phyloP scores from a whole-genome alignment of 148 eudicot genomes.

The Rhododendron williamsianum region DNA sequence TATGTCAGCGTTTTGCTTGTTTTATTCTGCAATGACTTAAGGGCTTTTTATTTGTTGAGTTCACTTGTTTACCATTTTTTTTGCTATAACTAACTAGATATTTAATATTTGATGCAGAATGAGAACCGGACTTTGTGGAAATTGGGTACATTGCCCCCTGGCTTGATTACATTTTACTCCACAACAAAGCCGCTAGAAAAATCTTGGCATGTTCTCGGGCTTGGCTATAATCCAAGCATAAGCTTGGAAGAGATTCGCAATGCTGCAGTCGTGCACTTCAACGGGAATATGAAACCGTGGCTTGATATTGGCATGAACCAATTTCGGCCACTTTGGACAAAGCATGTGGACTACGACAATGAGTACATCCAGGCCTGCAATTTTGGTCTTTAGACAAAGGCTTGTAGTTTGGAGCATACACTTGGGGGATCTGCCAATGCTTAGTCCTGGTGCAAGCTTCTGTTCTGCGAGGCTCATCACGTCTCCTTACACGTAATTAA shows the following conservation, averaged over 20 bases:
- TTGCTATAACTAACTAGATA: neutral
- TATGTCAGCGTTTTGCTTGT: neutral
- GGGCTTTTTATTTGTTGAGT: neutral
- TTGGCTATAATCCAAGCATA: slow-evolving; percentile 88
- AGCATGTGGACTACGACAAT: slow-evolving; percentile 80
- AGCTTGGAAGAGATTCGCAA: slow-evolving; percentile 75
- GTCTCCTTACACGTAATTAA: slow-evolving; percentile 27
- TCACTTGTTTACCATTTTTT: neutral
- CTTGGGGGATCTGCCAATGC: slow-evolving; percentile 23
- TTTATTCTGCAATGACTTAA: neutral
- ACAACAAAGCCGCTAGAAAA: slow-evolving; percentile 92
- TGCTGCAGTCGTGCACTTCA: slow-evolving; percentile 93
- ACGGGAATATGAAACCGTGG: slow-evolving; percentile 95
- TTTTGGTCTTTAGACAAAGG: slow-evolving; percentile 47
- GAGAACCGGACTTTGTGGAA: slow-evolving; percentile 91
- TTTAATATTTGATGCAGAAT: slow-evolving; percentile 48
- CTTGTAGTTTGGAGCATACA: slow-evolving; percentile 6
- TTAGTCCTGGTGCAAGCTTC: slow-evolving; percentile 26
- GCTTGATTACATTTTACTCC: slow-evolving; percentile 79
- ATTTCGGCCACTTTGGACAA: slow-evolving; percentile 72
- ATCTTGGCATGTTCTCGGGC: slow-evolving; percentile 95
- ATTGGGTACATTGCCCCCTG: slow-evolving; percentile 88
- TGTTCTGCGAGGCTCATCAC: slow-evolving; percentile 22
- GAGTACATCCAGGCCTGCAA: slow-evolving; percentile 85
- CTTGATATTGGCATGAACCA: slow-evolving; percentile 85